Evolutionary conservation across 2,329 filamentous ascomycete genomes (phyloP).

Genomic region (Nothophaeocryptopus gaeumannii): DNA sequence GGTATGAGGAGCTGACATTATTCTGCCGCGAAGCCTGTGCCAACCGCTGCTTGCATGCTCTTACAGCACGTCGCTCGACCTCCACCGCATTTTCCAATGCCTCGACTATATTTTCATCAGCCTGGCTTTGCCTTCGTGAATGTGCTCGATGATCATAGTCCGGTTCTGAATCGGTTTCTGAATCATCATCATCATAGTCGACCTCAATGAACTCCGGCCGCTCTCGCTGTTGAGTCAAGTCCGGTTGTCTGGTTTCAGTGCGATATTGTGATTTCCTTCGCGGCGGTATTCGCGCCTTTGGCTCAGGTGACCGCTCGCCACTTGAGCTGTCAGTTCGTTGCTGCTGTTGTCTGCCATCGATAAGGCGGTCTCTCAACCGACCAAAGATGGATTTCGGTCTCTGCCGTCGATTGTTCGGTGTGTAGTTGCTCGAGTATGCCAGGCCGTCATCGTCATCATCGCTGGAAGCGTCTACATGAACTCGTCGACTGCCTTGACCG

Average conservation of each 20-base stretch:
- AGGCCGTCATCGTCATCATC: slow-evolving; percentile 24
- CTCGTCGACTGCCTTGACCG: slow-evolving; percentile 8
- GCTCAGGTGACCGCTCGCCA: slow-evolving; percentile 18
- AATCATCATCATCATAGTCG: slow-evolving; percentile 18
- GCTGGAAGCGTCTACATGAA: slow-evolving; percentile 12
- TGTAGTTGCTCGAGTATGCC: slow-evolving; percentile 18
- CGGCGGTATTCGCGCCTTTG: slow-evolving; percentile 5
- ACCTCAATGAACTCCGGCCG: slow-evolving; percentile 18
- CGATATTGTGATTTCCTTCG: slow-evolving; percentile 15
- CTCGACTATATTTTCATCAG: slow-evolving; percentile 17
- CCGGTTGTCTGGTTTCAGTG: slow-evolving; percentile 12
- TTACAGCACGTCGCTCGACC: slow-evolving; percentile 19
- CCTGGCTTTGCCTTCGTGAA: slow-evolving; percentile 9
- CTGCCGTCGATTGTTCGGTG: slow-evolving; percentile 1
- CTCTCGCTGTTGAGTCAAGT: slow-evolving; percentile 3
- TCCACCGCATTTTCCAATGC: slow-evolving; percentile 27
- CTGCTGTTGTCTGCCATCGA: slow-evolving; percentile 16
- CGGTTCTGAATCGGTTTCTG: slow-evolving; percentile 7
- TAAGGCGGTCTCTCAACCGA: slow-evolving; percentile 24
- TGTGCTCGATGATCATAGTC: slow-evolving; percentile 10
- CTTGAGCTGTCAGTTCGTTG: slow-evolving; percentile 15
- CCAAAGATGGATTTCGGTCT: slow-evolving; percentile 24
- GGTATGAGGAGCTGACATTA: slow-evolving; percentile 19
- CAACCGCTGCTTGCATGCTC: slow-evolving; percentile 25
- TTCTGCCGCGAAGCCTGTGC: slow-evolving; percentile 27